Conservation (phyloP, 495 filamentous ascomycete species). For the Penicillium salamii region DNA sequence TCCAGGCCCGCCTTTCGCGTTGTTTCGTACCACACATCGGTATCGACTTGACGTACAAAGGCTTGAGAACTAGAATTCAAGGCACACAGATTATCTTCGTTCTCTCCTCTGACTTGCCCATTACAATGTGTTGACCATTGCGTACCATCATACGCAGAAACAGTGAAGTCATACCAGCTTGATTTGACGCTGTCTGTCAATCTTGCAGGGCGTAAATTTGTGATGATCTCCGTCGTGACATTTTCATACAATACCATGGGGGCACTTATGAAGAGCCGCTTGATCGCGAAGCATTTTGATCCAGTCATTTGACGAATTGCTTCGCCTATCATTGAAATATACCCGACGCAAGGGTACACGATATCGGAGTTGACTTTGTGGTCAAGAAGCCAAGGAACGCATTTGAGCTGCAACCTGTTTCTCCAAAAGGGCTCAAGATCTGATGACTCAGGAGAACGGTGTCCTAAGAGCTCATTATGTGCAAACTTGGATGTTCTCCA, state of each 20-base stretch:
- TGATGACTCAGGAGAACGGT: constrained; percentile 32
- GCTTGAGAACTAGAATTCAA: too few relatives aligned
- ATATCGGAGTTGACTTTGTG: constrained; percentile 32
- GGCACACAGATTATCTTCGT: too few relatives aligned
- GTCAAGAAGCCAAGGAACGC: constrained; percentile 46
- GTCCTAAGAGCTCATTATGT: constrained; percentile 46
- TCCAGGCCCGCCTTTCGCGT: constrained; percentile 34
- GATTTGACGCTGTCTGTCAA: constrained; percentile 35
- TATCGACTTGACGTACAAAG: constrained; percentile 6
- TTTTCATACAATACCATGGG: constrained; percentile 44
- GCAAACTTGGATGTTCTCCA: constrained; percentile 43
- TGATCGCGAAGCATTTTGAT: too few relatives aligned
- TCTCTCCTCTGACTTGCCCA: too few relatives aligned
- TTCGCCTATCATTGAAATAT: constrained; percentile 45
- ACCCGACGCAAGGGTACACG: constrained; percentile 48
- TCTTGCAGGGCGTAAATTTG: constrained; percentile 28
- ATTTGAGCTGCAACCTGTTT: constrained; percentile 37
- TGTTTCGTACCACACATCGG: constrained; percentile 31
- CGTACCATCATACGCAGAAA: constrained; percentile 33
- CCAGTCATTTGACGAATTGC: constrained; percentile 41
- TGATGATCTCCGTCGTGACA: constrained; percentile 38
- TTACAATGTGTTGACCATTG: constrained; percentile 42
- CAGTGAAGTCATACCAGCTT: constrained; percentile 43
- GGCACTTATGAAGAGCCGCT: too few relatives aligned
- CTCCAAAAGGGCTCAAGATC: constrained; percentile 49